These are phyloP conservation scores for Epichloe baconii DNA, from an alignment of 2,329 filamentous ascomycete genomes.

Conservation along the genomic window DNA sequence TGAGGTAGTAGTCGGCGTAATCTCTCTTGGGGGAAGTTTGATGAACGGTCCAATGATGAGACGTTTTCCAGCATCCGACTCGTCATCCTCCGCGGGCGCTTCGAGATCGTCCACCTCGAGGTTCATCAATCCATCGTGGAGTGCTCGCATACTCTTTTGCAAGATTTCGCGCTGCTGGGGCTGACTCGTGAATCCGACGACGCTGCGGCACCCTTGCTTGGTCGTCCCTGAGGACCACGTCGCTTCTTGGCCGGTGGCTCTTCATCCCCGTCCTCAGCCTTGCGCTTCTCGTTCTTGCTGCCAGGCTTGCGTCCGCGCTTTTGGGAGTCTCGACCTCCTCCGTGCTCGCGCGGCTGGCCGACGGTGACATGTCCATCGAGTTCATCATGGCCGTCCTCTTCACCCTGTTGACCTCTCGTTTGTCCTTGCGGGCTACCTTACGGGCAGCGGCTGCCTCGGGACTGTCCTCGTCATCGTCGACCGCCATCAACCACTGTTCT, in stretches of 20 bases:
- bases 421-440: slow-evolving; percentile 75
- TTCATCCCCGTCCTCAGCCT: slow-evolving; percentile 66
- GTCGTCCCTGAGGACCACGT: slow-evolving; percentile 54
- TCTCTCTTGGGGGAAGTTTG: slow-evolving; percentile 80
- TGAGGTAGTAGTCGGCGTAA: slow-evolving; percentile 89
- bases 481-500: slow-evolving; percentile 97
- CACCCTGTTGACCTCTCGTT: slow-evolving; percentile 62
- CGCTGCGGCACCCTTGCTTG: slow-evolving; percentile 40
- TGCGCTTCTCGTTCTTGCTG: slow-evolving; percentile 69
- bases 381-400: slow-evolving; percentile 34
- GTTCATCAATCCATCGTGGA: slow-evolving; percentile 71
- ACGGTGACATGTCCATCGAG: slow-evolving; percentile 54
- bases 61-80: slow-evolving; percentile 49
- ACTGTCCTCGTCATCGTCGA: slow-evolving; percentile 89
- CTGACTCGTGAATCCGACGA: slow-evolving; percentile 36
- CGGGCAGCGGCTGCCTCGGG: slow-evolving; percentile 87
- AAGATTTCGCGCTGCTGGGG: slow-evolving; percentile 59
- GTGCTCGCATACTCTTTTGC: slow-evolving; percentile 62
- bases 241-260: slow-evolving; percentile 70
- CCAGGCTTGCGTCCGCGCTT: slow-evolving; percentile 75
- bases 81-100: slow-evolving; percentile 42
- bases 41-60: slow-evolving; percentile 90
- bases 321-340: slow-evolving; percentile 67
- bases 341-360: slow-evolving; percentile 67
- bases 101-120: slow-evolving; percentile 66